phyloP scores from a whole-genome alignment of 495 filamentous ascomycete genomes.

The Elaphomyces granulatus region DNA sequence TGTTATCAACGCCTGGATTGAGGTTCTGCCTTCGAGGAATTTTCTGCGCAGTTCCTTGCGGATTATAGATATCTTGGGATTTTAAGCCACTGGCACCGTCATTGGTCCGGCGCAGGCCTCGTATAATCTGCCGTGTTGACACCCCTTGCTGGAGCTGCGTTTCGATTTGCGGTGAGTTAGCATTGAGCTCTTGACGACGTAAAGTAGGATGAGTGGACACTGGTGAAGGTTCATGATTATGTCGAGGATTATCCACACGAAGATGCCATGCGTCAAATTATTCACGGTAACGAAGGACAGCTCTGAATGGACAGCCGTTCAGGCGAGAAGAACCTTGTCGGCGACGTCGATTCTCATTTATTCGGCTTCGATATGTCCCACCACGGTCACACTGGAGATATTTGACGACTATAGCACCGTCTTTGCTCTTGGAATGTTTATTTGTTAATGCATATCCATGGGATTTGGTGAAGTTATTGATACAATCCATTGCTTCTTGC shows the following conservation, averaged over 20 bases:
- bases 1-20: neutral
- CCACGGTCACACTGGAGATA: neutral
- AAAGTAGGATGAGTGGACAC: neutral
- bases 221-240: neutral
- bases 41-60: neutral
- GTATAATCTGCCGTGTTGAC: neutral
- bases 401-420: neutral
- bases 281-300: neutral
- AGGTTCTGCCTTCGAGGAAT: neutral
- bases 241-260: neutral
- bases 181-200: neutral
- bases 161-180: neutral
- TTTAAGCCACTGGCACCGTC: neutral
- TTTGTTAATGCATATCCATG: neutral
- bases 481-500: neutral
- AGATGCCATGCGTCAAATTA: neutral
- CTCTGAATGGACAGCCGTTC: neutral
- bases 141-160: neutral
- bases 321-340: neutral
- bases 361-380: neutral
- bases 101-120: neutral
- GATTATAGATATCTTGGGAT: slow-evolving; percentile 5
- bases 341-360: neutral
- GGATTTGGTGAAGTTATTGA: neutral
- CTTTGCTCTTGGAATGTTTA: neutral